Conservation (phyloP, 129 eudicot genomes). For the Helianthus tuberosus region DNA sequence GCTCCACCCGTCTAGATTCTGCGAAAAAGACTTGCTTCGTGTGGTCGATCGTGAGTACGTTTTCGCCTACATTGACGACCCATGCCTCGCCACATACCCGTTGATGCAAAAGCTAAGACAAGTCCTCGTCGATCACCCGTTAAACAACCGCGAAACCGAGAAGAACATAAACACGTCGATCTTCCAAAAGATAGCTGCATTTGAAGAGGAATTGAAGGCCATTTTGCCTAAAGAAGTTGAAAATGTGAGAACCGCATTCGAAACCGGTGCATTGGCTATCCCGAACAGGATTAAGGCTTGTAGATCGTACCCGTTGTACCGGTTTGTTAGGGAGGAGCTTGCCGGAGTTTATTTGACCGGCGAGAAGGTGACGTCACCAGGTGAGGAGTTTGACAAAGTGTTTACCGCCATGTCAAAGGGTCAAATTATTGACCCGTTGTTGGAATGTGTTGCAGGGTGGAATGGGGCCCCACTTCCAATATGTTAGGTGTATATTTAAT, state of each 20-base stretch:
- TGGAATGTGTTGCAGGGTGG: constrained; percentile 43
- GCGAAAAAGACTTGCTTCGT: constrained; percentile 51
- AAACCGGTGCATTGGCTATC: constrained; percentile 32
- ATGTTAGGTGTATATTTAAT: constrained; percentile 14
- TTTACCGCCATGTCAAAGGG: constrained; percentile 32
- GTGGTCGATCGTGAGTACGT: constrained; percentile 60
- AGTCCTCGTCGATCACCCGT: constrained; percentile 57
- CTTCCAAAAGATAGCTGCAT: constrained; percentile 46
- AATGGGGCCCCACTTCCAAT: constrained; percentile 43
- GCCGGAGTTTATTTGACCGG: too few relatives aligned
- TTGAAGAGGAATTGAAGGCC: constrained; percentile 51
- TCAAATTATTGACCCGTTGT: constrained; percentile 38
- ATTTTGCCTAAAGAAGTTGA: constrained; percentile 51
- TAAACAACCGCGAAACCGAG: constrained; percentile 32
- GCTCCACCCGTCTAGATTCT: constrained; percentile 55
- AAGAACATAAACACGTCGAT: constrained; percentile 37
- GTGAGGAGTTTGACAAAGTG: too few relatives aligned
- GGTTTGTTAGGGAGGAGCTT: constrained; percentile 31
- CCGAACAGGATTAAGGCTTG: constrained; percentile 52
- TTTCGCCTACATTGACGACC: constrained; percentile 55
- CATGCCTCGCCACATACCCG: constrained; percentile 46
- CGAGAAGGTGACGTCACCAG: too few relatives aligned
- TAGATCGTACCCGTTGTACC: constrained; percentile 39
- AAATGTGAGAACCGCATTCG: constrained; percentile 32
- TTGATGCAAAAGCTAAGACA: constrained; percentile 59